These are phyloP conservation scores for Heliamphora exappendiculata DNA, from an alignment of 148 eudicot genomes.

Conservation along the genomic window DNA sequence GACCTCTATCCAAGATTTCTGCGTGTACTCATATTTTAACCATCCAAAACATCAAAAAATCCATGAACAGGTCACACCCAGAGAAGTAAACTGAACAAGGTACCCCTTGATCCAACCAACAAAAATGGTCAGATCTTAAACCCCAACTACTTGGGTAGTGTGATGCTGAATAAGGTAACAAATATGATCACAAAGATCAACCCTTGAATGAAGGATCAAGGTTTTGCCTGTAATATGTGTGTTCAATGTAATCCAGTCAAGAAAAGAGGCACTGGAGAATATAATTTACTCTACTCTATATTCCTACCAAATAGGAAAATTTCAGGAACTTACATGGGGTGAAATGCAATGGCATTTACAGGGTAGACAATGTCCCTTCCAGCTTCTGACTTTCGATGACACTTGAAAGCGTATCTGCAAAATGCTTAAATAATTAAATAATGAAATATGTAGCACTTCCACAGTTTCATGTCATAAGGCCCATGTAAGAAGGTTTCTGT, in stretches of 20 bases:
- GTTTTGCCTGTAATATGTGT: background rate
- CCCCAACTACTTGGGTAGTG: background rate
- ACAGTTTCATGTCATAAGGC: background rate
- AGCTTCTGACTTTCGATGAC: slow-evolving; percentile 85
- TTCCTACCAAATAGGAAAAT: background rate
- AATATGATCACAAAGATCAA: background rate
- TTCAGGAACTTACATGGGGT: slow-evolving; percentile 27
- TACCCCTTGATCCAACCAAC: background rate
- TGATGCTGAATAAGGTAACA: background rate
- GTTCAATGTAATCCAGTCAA: background rate
- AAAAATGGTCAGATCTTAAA: background rate
- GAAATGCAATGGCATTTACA: slow-evolving; percentile 90
- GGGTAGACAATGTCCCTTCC: slow-evolving; percentile 96
- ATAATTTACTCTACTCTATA: background rate
- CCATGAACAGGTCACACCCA: background rate
- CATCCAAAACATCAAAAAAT: background rate
- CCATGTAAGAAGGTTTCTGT: background rate
- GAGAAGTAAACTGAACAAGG: background rate
- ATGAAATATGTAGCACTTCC: background rate
- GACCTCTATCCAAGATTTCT: no score
- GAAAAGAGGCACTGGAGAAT: slow-evolving; percentile 1
- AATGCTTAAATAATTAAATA: slow-evolving; percentile 5
- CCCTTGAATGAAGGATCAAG: background rate
- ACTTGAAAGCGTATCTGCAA: slow-evolving; percentile 88
- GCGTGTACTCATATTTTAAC: background rate